phyloP scores from a whole-genome alignment of 805 yeast genomes.

The Lipomyces orientalis region DNA sequence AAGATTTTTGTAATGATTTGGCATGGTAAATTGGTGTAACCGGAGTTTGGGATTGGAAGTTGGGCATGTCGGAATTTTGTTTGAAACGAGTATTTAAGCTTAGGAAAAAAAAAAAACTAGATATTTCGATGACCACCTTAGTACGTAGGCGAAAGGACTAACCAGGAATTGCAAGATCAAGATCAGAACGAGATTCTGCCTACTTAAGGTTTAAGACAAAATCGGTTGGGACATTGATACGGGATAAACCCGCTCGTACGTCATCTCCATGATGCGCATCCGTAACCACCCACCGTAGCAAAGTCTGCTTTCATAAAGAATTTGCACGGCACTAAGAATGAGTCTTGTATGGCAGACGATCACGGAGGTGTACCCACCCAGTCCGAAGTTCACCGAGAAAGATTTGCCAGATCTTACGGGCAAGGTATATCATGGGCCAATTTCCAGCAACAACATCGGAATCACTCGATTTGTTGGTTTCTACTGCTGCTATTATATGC shows the following conservation, averaged over 20 bases:
- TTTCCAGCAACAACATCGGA: not conserved
- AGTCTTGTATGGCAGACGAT: constrained; percentile 30
- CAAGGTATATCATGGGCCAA: constrained; percentile 25
- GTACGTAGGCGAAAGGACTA: too few species aligned
- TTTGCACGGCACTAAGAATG: constrained; percentile 5
- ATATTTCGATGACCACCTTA: too few species aligned
- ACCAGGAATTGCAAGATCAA: too few species aligned
- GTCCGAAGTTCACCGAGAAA: constrained; percentile 31
- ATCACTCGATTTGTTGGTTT: not conserved
- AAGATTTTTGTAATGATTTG: not conserved
- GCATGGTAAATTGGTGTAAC: not conserved
- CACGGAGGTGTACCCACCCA: constrained; percentile 32
- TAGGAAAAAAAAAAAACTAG: too few species aligned
- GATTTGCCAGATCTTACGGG: constrained; percentile 31
- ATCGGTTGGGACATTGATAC: too few species aligned
- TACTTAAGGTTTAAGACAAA: too few species aligned
- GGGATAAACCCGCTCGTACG: too few species aligned
- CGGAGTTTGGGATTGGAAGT: not conserved
- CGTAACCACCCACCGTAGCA: not conserved
- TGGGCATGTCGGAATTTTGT: not conserved
- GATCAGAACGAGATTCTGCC: too few species aligned
- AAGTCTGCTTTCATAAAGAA: not conserved
- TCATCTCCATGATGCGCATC: not conserved
- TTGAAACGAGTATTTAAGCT: not conserved
- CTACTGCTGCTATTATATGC: not conserved